Evolutionary conservation across 2,329 filamentous ascomycete species (phyloP), one percentile per base, ranked within the genome.

Genomic region (Juglanconis oblonga): DNA sequence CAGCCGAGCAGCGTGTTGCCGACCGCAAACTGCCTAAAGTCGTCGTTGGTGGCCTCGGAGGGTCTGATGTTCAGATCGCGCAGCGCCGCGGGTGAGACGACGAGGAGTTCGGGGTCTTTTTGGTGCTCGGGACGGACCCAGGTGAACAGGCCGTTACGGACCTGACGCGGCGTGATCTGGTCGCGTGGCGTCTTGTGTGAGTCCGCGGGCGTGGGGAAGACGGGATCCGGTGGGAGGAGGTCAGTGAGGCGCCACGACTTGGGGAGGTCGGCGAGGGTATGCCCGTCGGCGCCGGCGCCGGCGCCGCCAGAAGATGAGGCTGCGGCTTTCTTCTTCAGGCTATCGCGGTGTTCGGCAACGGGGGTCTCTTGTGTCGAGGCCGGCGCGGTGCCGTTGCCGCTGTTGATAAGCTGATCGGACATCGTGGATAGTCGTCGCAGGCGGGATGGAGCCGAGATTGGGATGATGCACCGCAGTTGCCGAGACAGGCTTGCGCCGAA

Each of bases 1-100:
- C 89, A 90, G 53, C 92, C 94, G 58, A 90, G 85, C 13, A 97
- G 82, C 69, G 86, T 87, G 71, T 95, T 96, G 3, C 95, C 95
- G 0, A 90, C 86, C 6, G 96, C 89, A 0, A 92, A 81, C 62
- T 89, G 81, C 63, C 84, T 83, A 72, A 98, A 97, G 10, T 91
- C 87, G 1, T 90, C 82, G 0, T 85, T 90, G 52, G 84, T 74
- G 51, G 88, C 86, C 66, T 95, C 90, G 2, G 83, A 85, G 1
- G 81, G 73, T 24, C 81, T 80, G 62, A 99, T 85, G 0, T 91
- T 90, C n/a, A 99, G 78, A 68, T 97, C 92, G 54, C 80, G 81
- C 76, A 98, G 80, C 0, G 93, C 94, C 2, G 86, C 86, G 2
- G 86, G 82, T 64, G 92, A 97, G 2, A 96, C 87, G 6, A 86